Conservation (phyloP, 805 yeast species). For the Starmerella sp. region DNA sequence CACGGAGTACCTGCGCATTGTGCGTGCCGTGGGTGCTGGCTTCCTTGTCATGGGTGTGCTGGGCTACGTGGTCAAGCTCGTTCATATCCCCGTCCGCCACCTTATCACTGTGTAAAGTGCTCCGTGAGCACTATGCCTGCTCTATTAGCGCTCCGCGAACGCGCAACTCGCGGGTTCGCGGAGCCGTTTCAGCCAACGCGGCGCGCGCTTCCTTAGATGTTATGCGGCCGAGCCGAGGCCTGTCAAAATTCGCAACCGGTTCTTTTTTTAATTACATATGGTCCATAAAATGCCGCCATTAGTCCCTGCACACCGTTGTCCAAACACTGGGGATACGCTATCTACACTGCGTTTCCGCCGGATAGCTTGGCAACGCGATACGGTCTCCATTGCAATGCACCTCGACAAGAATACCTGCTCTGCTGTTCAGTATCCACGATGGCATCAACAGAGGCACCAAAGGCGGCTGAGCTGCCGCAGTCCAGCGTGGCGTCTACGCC, state of each 20-base stretch:
- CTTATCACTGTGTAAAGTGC: slow-evolving; percentile 58
- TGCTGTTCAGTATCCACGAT: background rate
- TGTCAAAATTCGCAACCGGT: no score
- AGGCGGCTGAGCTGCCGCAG: background rate
- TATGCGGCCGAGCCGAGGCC: no score
- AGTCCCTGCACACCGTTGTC: no score
- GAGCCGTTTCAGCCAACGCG: no score
- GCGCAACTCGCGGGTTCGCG: no score
- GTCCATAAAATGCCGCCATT: no score
- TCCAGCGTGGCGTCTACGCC: background rate
- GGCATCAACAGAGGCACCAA: background rate
- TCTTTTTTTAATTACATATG: no score
- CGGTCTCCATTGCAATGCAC: background rate
- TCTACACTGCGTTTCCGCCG: background rate
- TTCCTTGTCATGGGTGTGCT: slow-evolving; percentile 96
- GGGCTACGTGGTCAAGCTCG: slow-evolving; percentile 86
- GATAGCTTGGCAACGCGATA: background rate
- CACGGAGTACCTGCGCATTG: slow-evolving; percentile 76
- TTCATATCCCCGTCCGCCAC: slow-evolving; percentile 93
- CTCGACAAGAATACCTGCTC: background rate
- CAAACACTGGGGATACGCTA: no score
- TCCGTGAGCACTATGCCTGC: no score
- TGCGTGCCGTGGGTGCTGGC: slow-evolving; percentile 94
- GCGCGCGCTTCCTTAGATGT: no score
- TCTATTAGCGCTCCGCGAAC: no score